phyloP scores from a whole-genome alignment of 148 eudicot genomes.

The Rhododendron vialii region DNA sequence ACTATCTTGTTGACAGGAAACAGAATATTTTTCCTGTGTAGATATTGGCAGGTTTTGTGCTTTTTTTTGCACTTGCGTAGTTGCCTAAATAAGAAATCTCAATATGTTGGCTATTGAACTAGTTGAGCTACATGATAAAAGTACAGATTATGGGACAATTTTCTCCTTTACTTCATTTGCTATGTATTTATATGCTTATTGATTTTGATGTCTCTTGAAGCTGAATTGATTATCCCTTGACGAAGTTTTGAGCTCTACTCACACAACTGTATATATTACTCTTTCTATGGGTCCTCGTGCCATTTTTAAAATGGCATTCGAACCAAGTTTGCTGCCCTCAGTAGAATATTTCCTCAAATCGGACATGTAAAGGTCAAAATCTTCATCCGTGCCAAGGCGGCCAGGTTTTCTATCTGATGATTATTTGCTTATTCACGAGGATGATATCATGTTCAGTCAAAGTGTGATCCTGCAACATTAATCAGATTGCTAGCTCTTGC shows the following conservation, averaged over 20 bases:
- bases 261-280: too few relatives aligned
- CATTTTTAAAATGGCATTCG: conserved; percentile 40
- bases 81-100: not conserved
- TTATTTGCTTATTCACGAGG: too few relatives aligned
- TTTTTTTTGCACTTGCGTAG: not conserved
- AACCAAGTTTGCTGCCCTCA: conserved; percentile 39
- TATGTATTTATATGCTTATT: not conserved
- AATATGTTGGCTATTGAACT: not conserved
- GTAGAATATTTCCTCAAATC: not conserved
- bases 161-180: not conserved
- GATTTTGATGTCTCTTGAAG: conserved; percentile 16
- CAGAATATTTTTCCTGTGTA: too few relatives aligned
- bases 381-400: not conserved
- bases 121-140: not conserved
- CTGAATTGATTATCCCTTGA: conserved; percentile 24
- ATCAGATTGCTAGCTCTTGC: too few relatives aligned
- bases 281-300: conserved; percentile 32
- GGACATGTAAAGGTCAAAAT: too few relatives aligned
- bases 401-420: not conserved
- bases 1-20: not conserved
- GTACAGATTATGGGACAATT: not conserved
- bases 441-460: too few relatives aligned
- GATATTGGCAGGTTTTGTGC: not conserved
- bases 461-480: too few relatives aligned
- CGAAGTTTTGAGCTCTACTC: conserved; percentile 28